These are phyloP conservation scores for Diophrys sp. DNA, from an alignment of 73 alveolate genomes.

Conservation along the genomic window DNA sequence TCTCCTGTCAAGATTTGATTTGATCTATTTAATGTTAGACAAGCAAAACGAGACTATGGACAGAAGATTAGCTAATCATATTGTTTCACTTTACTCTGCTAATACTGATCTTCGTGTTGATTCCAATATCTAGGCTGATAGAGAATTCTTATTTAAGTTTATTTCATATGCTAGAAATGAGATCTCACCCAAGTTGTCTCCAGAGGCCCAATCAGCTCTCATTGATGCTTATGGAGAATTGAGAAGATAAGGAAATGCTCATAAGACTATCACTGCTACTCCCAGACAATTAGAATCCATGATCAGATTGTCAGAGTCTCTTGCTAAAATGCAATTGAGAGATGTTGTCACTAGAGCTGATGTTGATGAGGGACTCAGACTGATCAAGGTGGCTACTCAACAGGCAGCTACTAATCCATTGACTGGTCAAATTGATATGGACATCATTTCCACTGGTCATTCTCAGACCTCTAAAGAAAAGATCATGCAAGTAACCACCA, in stretches of 20 bases:
- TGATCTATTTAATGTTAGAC: conserved; percentile 96
- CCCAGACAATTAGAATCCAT: conserved; percentile 96
- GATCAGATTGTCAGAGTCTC: conserved; percentile 95
- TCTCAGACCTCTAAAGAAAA: conserved; percentile 65
- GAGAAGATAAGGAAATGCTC: conserved; percentile 82
- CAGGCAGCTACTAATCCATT: conserved; percentile 97
- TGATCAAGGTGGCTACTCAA: conserved; percentile 96
- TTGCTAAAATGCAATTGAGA: conserved; percentile 89
- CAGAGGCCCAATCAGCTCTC: conserved; percentile 70
- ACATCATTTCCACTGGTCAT: conserved; percentile 73
- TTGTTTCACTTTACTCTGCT: conserved; percentile 76
- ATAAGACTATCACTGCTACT: conserved; percentile 97
- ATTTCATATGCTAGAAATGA: conserved; percentile 79
- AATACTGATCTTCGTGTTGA: conserved; percentile 22
- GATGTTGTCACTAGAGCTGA: conserved; percentile 77
- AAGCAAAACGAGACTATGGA: conserved; percentile 87
- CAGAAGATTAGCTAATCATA: conserved; percentile 93
- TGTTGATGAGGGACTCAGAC: conserved; percentile 89
- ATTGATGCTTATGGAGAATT: conserved; percentile 78
- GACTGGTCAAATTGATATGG: conserved; percentile 91
- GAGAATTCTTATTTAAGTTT: conserved; percentile 75
- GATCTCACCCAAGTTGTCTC: conserved; percentile 77
- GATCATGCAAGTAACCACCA: background rate
- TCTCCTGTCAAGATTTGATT: conserved; percentile 95
- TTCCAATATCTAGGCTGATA: conserved; percentile 12